A percentile compares a stretch with the other conserved stretches of the same genome.
Conservation (phyloP, 148 eudicot genomes). For the Salicornia ramosissima region DNA sequence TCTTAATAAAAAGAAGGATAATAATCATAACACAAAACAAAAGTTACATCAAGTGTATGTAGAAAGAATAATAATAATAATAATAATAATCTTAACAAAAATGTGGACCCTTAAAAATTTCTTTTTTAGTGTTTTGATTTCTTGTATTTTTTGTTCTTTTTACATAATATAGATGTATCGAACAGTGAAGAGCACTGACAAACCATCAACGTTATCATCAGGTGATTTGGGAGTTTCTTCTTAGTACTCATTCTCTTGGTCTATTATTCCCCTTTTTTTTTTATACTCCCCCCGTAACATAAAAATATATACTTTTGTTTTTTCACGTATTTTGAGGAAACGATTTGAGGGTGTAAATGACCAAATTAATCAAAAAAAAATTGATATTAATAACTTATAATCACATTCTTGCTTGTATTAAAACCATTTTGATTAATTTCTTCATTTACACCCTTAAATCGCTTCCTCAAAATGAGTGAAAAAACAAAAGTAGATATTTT, state of each 20-base stretch:
- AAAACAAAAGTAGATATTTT: too few species aligned
- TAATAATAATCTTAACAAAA: slow-evolving; percentile 15
- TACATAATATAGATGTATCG: slow-evolving; percentile 81
- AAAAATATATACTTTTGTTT: too few species aligned
- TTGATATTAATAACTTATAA: too few species aligned
- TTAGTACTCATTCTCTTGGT: slow-evolving; percentile 19
- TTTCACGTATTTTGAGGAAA: too few species aligned
- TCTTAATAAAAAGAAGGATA: too few species aligned
- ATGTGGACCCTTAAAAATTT: slow-evolving; percentile 25
- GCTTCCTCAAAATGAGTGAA: too few species aligned
- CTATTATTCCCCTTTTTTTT: slow-evolving; percentile 15
- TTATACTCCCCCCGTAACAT: background rate
- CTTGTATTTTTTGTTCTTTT: background rate
- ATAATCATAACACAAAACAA: slow-evolving; percentile 16
- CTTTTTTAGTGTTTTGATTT: background rate
- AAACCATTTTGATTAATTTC: too few species aligned
- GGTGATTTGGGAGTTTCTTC: slow-evolving; percentile 32
- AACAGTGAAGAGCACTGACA: slow-evolving; percentile 95
- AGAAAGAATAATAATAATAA: slow-evolving; percentile 19
- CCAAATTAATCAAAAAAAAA: too few species aligned
- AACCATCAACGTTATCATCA: slow-evolving; percentile 29
- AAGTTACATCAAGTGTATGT: slow-evolving; percentile 4
- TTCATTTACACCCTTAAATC: too few species aligned
- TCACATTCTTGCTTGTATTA: too few species aligned
- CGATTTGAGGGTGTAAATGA: too few species aligned